Evolutionary conservation across 192 early-diverging fungal genomes (phyloP), one percentile per base, ranked within the genome.

Genomic region (Rhizophagus prolifer): DNA sequence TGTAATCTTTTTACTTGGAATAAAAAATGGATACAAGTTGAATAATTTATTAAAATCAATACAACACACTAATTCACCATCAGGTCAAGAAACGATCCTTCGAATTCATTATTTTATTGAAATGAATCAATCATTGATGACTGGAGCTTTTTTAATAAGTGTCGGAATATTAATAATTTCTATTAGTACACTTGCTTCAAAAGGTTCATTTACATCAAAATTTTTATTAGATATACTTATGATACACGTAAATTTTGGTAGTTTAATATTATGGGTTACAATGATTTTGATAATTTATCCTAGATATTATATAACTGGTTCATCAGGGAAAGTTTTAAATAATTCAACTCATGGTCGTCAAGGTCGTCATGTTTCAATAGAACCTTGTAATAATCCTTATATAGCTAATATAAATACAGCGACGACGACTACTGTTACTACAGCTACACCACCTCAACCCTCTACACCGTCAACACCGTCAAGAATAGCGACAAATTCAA

Each of bases 281-380:
- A 73, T 73, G 19, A 73, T 59, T 60, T 60, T 73, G 13, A 73
- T 73, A n/a, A 36, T 73, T 25, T 73, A 73, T 34, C 71, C 71
- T n/a, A 34, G 71, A 60, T 73, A 73, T 44, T 60, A 73, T 44
- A 73, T 60, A n/a, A 36, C 28, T n/a, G 71, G 71, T 25, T 23
- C 58, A n/a, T 28, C n/a, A 9, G 70, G 36, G 1, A 38, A 1
- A 21, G 16, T 19, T 54, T 7, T 16, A 19, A 6, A 21, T 54
- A 19, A 3, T 19, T 54, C 50, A 54, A 54, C 4, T 19, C 14
- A 38, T 38, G 0, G 6, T 38, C n/a, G n/a, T n/a, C n/a, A n/a
- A n/a, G n/a, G n/a, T n/a, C n/a, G 9, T 41, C 9, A 41, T 41
- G 38, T 14, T 50, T 50, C 47, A 50, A 3, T 2, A 2, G 50